Conservation (phyloP, 805 yeast species). For the Candida dajiaensis region DNA sequence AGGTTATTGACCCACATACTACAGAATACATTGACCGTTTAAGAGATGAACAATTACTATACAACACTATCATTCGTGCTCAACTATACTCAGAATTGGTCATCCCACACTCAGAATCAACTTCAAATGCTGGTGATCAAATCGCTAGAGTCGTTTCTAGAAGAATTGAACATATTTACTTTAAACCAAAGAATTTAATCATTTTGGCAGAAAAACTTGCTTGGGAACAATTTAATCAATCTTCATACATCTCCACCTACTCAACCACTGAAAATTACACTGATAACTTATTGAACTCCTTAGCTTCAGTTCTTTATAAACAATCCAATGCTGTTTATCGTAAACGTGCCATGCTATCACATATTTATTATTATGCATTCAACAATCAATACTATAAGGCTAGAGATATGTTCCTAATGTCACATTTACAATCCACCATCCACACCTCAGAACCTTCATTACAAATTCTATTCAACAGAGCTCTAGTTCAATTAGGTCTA, state of each 20-base stretch:
- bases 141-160: constrained; percentile 72
- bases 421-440: constrained; percentile 79
- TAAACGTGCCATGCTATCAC: constrained; percentile 77
- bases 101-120: constrained; percentile 35
- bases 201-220: constrained; percentile 62
- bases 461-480: constrained; percentile 92
- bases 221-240: constrained; percentile 49
- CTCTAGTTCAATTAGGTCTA: constrained; percentile 91
- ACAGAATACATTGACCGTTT: constrained; percentile 88
- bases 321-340: constrained; percentile 66
- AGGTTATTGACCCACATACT: constrained; percentile 90
- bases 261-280: constrained; percentile 34
- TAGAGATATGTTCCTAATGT: constrained; percentile 79
- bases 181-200: constrained; percentile 78
- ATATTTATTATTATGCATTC: constrained; percentile 87
- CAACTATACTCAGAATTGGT: constrained; percentile 79
- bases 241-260: constrained; percentile 24
- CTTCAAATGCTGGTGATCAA: constrained; percentile 34
- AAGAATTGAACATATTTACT: constrained; percentile 89
- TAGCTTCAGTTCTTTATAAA: constrained; percentile 59
- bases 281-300: constrained; percentile 53
- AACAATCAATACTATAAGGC: constrained; percentile 80
- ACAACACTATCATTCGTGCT: constrained; percentile 71
- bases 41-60: constrained; percentile 77
- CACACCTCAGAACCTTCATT: constrained; percentile 78